Base-by-base conservation (phyloP, 2,329 filamentous ascomycete species). In the Amauroascus verrucosus region DNA sequence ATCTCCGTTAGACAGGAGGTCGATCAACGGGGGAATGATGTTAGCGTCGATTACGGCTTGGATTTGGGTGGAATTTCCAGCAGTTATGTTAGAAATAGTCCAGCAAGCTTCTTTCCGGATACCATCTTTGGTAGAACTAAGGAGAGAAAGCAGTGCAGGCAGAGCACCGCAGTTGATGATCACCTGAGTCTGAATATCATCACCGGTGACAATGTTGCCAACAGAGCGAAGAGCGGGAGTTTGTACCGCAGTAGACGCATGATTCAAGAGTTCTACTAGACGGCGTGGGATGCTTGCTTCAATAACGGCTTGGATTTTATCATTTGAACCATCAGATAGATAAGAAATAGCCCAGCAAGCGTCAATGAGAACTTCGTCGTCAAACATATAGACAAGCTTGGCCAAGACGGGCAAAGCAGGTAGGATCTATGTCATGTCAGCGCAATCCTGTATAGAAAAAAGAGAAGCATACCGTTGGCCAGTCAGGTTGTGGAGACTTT, bases 281-380 rank as follows among this genome's bases (percentile, higher is more conserved):
- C 93, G 86, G 60, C 93, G 90, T 58, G 93, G 93, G 59, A 98
- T 98, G 61, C 93, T 91, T 43, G 91, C 93, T 75, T 98, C 93
- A 64, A 98, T 97, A 53, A 98, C 93, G 45, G 93, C 91, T 74
- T 98, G 93, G 60, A 98, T 98, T 78, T 98, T 98, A 67, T 98
- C 93, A 70, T 98, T 98, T 64, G 90, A 88, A 41, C 93, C 93
- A 71, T 98, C 93, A 2, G 93, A 97, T 18, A 98, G 82, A 68
- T 98, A 98, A 0, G 91, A 97, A 66, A 98, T 97, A 58, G 93
- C 93, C 93, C 93, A 98, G 83, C 93, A 98, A 56, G 93, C 93
- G 72, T 98, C 93, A 65, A 98, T 98, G 57, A 98, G 77, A 55
- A 98, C 93, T 71, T 98, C 93, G 62, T 98, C 93, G 67, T 98